Evolutionary conservation across 257 asterid genomes (phyloP), one percentile per base, ranked within the genome.

Genomic region (Solanum paucissectum): DNA sequence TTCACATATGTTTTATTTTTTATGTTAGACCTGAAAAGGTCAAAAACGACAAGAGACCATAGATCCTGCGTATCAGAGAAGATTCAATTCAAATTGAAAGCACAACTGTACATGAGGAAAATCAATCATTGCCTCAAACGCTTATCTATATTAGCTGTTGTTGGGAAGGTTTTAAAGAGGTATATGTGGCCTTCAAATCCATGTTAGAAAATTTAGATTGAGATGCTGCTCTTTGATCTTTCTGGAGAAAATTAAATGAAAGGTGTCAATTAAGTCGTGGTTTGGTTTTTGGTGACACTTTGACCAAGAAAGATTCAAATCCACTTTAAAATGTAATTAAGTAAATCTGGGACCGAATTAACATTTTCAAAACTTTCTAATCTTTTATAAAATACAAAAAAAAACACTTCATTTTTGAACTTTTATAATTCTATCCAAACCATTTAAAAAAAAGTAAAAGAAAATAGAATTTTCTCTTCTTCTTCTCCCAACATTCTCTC

Each of bases 151-250:
- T 94, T 82, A 96, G 98, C 92, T 95, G 98, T 25, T 97, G 98
- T 87, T 96, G 99, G 99, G 97, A 94, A 89, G 93, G 97, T 92
- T 95, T 96, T 92, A 95, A 94, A 93, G 92, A 93, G 96, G 99
- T 94, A 88, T n/a, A 25, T 42, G 38, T 81, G 85, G 68, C 42
- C 66, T 27, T 81, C 42, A 81, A 79, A 49, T 49, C 69, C 42
- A 81, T 16, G 46, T 29, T 46, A 81, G 68, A 46, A 77, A 77
- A 77, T 40, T 25, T 7, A 2, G 38, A 42, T 81, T 46, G 25
- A 27, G 85, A 44, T 77, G 64, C 66, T 14, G 38, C 27, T 79
- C 42, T 81, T 18, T 82, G 69, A 82, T 49, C 66, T 79, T 38
- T 82, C 4, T 32, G 29, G 52, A 44, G 49, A 42, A 42, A 42